Percentiles rank a stretch among this genome's conserved stretches.
phyloP scores from a whole-genome alignment of 169 alveolate genomes.

The Cryptosporidium sp. region DNA sequence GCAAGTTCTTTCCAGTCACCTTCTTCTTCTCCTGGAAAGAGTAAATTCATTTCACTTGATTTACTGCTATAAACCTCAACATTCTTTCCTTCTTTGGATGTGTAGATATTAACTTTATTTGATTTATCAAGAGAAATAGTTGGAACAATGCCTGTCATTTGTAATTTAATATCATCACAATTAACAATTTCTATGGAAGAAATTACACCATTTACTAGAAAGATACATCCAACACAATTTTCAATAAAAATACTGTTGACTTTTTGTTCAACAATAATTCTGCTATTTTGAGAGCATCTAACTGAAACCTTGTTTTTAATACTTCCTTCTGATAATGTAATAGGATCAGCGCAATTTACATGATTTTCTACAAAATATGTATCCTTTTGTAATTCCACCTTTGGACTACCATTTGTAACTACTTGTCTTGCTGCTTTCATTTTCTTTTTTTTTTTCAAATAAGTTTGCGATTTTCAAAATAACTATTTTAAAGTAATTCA shows the following conservation, averaged over 20 bases:
- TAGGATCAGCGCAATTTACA: constrained; percentile 34
- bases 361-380: constrained; percentile 48
- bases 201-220: constrained; percentile 77
- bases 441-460: not conserved
- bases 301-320: constrained; percentile 54
- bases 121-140: constrained; percentile 75
- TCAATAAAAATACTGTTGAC: constrained; percentile 73
- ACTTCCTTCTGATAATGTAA: constrained; percentile 49
- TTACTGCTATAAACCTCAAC: constrained; percentile 75
- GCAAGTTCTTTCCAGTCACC: constrained; percentile 78
- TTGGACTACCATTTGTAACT: constrained; percentile 49
- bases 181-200: constrained; percentile 74
- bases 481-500: not conserved
- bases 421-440: constrained; percentile 64
- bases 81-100: constrained; percentile 44
- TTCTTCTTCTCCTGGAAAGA: constrained; percentile 75
- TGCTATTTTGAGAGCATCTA: constrained; percentile 66
- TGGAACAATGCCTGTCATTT: constrained; percentile 77
- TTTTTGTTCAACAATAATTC: constrained; percentile 69
- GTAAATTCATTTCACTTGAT: constrained; percentile 78
- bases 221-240: constrained; percentile 72
- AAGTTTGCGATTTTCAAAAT: not conserved
- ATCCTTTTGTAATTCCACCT: constrained; percentile 63
- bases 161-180: constrained; percentile 70
- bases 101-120: constrained; percentile 68